Conservation (phyloP, 345 rosid species). For the Euphorbia peplus region DNA sequence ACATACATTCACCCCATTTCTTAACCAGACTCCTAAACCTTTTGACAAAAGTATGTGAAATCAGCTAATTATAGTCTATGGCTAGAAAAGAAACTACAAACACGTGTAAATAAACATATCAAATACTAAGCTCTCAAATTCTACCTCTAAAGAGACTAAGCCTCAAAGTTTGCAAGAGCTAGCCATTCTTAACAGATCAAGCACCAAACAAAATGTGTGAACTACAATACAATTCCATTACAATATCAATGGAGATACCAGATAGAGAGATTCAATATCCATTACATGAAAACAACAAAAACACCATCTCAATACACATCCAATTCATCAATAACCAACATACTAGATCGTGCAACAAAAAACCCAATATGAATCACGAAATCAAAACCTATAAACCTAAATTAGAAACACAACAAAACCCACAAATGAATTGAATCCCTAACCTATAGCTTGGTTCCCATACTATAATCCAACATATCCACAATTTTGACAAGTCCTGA, state of each 20-base stretch:
- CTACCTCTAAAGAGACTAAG: neutral
- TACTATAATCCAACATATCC: too few relatives aligned
- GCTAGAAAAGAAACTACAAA: neutral
- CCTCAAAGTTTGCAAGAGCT: neutral
- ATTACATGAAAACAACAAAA: neutral
- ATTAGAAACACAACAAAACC: neutral
- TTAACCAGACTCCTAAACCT: neutral
- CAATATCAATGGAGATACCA: neutral
- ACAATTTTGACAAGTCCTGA: neutral
- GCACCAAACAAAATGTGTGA: neutral
- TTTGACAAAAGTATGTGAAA: neutral
- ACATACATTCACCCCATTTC: neutral
- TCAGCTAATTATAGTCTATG: neutral
- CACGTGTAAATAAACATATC: neutral
- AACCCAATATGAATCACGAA: neutral
- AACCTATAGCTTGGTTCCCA: too few relatives aligned
- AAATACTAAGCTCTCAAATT: neutral
- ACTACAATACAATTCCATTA: neutral
- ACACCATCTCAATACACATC: neutral
- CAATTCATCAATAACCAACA: neutral
- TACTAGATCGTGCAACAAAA: neutral
- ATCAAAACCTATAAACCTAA: neutral
- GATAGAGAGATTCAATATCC: neutral
- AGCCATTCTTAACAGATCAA: constrained; percentile 1
- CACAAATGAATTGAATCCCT: neutral